phyloP scores from a whole-genome alignment of 768 basidiomycete genomes.

The Psilocybe cubensis region DNA sequence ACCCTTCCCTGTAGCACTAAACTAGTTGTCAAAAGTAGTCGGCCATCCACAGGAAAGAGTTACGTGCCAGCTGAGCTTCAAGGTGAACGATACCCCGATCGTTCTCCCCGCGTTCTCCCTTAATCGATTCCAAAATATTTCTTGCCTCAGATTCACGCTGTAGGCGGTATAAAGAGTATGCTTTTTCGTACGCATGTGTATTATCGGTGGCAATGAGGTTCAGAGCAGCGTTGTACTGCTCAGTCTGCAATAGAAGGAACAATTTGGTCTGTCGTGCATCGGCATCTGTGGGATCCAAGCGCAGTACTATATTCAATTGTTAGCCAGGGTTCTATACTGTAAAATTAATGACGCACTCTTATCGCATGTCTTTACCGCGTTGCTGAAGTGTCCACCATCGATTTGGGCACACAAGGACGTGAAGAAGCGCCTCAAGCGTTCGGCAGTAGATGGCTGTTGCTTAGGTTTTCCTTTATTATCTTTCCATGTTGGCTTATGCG shows the following conservation, averaged over 20 bases:
- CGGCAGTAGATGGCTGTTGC: slow-evolving; percentile 33
- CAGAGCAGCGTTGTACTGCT: slow-evolving; percentile 76
- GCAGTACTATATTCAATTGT: slow-evolving; percentile 57
- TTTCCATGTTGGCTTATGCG: slow-evolving; percentile 22
- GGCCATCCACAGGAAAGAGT: not conserved
- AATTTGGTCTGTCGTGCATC: slow-evolving; percentile 84
- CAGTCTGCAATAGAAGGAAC: slow-evolving; percentile 87
- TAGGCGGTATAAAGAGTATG: slow-evolving; percentile 86
- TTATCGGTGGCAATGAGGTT: slow-evolving; percentile 49
- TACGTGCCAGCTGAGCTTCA: slow-evolving; percentile 84
- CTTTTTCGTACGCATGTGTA: slow-evolving; percentile 62
- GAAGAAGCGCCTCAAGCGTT: slow-evolving; percentile 63
- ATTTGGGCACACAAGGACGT: slow-evolving; percentile 85
- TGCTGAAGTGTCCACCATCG: slow-evolving; percentile 84
- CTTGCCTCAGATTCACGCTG: slow-evolving; percentile 74
- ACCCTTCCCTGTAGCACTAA: slow-evolving; percentile 79
- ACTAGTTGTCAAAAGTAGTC: not conserved
- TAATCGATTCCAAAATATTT: slow-evolving; percentile 52
- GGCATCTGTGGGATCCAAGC: slow-evolving; percentile 63
- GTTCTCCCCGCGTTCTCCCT: slow-evolving; percentile 44
- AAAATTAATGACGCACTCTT: slow-evolving; percentile 62
- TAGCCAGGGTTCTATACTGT: slow-evolving; percentile 6
- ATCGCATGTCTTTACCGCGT: slow-evolving; percentile 90
- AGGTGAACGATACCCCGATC: slow-evolving; percentile 76
- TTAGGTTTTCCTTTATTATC: slow-evolving; percentile 31